phyloP scores from a whole-genome alignment of 192 early-diverging fungal species.

The Funneliformis geosporum region DNA sequence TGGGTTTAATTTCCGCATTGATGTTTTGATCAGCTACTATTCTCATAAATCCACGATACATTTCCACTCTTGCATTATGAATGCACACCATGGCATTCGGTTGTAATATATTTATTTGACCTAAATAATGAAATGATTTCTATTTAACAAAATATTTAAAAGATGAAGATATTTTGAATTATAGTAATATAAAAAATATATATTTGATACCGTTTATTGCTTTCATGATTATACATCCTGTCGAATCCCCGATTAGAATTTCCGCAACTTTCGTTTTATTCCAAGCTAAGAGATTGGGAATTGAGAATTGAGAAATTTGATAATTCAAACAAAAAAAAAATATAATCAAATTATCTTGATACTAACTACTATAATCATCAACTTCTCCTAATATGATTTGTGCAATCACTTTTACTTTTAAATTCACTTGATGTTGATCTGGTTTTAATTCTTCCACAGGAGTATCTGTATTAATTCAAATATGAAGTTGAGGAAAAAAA shows the following conservation, averaged over 20 bases:
- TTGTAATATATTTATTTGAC: conserved; percentile 18
- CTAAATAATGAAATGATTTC: background rate
- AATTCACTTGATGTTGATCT: conserved; percentile 29
- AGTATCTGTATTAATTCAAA: background rate
- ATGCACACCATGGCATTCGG: conserved; percentile 1
- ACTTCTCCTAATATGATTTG: conserved; percentile 29
- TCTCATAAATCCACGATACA: conserved; percentile 35
- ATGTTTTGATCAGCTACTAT: conserved; percentile 26
- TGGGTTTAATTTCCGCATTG: conserved; percentile 6
- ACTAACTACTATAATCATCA: conserved; percentile 10
- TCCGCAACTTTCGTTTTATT: conserved; percentile 29
- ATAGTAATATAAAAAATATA: too few species aligned
- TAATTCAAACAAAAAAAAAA: background rate
- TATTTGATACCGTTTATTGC: conserved; percentile 25
- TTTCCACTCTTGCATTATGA: conserved; percentile 30
- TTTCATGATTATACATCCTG: conserved; percentile 31
- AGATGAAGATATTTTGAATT: too few species aligned
- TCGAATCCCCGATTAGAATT: conserved; percentile 27
- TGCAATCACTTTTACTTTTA: conserved; percentile 29
- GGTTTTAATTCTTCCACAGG: conserved; percentile 6
- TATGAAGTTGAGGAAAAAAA: background rate
- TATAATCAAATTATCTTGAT: background rate
- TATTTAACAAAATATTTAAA: background rate
- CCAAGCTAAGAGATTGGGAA: background rate
- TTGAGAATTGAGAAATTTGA: background rate